These are phyloP conservation scores for Apophysomyces elegans DNA, from an alignment of 371 early-diverging fungal species.

Conservation along the genomic window DNA sequence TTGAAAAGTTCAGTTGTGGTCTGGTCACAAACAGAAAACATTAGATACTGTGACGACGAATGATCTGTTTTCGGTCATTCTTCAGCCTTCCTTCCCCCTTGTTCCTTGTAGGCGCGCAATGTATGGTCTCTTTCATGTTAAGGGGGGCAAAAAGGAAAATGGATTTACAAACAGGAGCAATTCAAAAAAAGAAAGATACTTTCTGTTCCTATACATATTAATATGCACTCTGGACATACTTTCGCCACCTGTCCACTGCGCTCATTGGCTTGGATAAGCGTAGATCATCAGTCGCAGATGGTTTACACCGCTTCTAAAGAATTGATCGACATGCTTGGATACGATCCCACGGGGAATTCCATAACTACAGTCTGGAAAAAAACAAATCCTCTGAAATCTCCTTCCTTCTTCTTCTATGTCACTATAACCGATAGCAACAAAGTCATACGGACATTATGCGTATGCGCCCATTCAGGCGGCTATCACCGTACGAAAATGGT, in stretches of 20 bases:
- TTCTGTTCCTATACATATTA: neutral
- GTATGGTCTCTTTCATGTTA: neutral
- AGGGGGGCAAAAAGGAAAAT: slow-evolving; percentile 1
- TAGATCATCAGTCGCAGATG: neutral
- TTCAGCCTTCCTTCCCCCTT: no score
- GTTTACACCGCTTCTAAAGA: neutral
- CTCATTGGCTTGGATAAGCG: neutral
- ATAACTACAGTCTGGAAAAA: neutral
- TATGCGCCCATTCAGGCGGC: neutral
- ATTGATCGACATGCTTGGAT: neutral
- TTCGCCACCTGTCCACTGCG: slow-evolving; percentile 3
- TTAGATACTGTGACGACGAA: no score
- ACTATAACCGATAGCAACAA: neutral
- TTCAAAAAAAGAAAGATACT: neutral
- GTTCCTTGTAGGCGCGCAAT: no score
- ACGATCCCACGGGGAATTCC: neutral
- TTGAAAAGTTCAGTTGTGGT: no score
- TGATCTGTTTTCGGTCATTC: no score
- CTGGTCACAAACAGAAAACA: no score
- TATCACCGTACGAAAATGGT: neutral
- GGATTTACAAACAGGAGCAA: neutral
- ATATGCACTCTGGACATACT: neutral
- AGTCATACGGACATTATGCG: neutral
- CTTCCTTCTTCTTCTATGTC: neutral
- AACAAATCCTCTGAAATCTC: neutral